Base-by-base conservation (phyloP, 208 protist genomes). In the Paratrypanosoma confusum region DNA sequence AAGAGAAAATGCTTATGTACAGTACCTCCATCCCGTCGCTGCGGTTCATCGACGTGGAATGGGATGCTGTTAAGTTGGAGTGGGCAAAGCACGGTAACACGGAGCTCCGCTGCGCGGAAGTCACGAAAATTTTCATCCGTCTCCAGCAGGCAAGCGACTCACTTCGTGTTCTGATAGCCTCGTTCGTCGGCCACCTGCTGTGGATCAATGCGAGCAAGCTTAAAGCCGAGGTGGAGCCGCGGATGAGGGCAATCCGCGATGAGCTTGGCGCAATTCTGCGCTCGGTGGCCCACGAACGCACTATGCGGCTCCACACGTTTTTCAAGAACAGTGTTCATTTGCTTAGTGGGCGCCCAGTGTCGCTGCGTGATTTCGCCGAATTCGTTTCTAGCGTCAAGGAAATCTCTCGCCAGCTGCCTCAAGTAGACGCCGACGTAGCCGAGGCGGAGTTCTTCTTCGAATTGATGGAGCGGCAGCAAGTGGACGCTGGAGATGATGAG, bases 121-220 rank as follows among this genome's bases (percentile, higher is more conserved):
- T 92, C 26, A 55, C 67, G 13, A 87, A 84, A 40, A 26, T 90
- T 14, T 94, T 91, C 39, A 58, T 50, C 5, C 73, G 80, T 29
- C 50, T 91, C 3, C 80, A 91, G 42, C 74, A 83, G 23, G 86
- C 81, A 2, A 71, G 88, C 24, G 75, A 89, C 45, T 64, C 78
- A 2, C 52, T 91, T 33, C 70, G 77, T 23, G 79, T 86, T n/a
- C 57, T 94, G 18, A 94, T 89, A 50, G 68, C 85, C 6, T 85
- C 85, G 0, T 83, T 86, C 55, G 79, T 94, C 3, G 81, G 85
- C 5, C 61, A 85, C 42, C 79, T 75, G 38, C 60, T 95, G 48
- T 92, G 81, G 79, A 77, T 95, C 32, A 95, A 95, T 58, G 78
- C 82, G 17, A 69, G 70, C 0, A 90, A 90, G 39, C 62, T 93